phyloP scores from a whole-genome alignment of 371 early-diverging fungal species.

The Mucor lusitanicus region DNA sequence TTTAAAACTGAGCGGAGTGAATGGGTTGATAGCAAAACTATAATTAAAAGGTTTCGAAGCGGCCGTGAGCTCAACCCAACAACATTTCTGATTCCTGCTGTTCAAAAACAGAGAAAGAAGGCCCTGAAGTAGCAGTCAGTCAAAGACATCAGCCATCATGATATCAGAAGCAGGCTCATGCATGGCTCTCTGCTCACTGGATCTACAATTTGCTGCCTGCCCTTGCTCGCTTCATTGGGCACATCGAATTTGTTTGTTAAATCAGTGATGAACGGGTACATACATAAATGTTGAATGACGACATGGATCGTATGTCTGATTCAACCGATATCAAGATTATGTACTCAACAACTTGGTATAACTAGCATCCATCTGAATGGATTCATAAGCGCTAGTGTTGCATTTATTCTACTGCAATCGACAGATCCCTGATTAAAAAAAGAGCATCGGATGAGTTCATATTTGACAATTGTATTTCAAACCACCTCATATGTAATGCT shows the following conservation, averaged over 20 bases:
- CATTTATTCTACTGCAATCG: too few relatives aligned
- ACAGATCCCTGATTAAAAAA: too few relatives aligned
- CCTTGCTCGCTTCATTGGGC: neutral
- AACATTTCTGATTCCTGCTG: neutral
- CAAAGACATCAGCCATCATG: neutral
- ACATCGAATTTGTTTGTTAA: too few relatives aligned
- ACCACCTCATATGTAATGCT: neutral
- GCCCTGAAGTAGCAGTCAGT: too few relatives aligned
- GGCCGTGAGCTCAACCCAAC: neutral
- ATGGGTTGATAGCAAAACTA: neutral
- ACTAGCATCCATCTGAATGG: too few relatives aligned
- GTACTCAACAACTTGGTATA: neutral
- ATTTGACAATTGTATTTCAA: neutral
- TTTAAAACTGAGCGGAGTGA: neutral
- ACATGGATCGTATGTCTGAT: neutral
- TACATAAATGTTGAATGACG: neutral
- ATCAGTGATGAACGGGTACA: too few relatives aligned
- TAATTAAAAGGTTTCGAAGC: neutral
- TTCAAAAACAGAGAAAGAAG: neutral
- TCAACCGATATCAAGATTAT: neutral
- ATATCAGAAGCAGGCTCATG: neutral
- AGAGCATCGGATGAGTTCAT: too few relatives aligned
- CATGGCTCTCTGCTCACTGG: neutral
- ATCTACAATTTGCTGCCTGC: neutral
- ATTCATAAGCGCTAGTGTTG: too few relatives aligned